Evolutionary conservation across 306 rosid genomes (phyloP), one percentile per base, ranked within the genome.

Genomic region (Cicer yamashitae): DNA sequence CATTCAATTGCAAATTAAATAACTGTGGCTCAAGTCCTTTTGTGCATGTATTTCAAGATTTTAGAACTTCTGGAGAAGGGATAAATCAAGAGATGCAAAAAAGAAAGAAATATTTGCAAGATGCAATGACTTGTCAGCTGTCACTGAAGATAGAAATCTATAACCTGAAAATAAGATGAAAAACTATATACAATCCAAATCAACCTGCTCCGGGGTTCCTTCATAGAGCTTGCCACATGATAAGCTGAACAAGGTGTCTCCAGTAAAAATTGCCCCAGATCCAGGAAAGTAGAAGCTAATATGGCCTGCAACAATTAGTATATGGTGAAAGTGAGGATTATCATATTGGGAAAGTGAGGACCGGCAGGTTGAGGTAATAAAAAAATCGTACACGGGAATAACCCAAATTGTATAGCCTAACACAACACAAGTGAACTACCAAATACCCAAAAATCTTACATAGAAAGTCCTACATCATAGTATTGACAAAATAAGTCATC

Each of bases 171-270:
- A 50, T 15, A 73, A 43, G 45, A 68, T 43, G 74, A 47, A 70
- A 61, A 71, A 51, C 70, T 50, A 52, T 63, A 48, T 46, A 56
- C 14, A 68, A 81, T 81, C 53, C 65, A 81, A 77, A 81, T 70
- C 79, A 72, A 94, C 99, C 94, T 94, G 96, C 77, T 90, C 86
- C 11, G 92, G 93, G 65, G 91, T 92, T 86, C 97, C 97, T 88
- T 94, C 99, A 63, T 89, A 87, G 79, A 94, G 86, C 74, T 90
- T 92, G 85, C 99, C 99, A 75, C 99, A 94, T 9, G 99, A 94
- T 87, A 94, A 84, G 89, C 99, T 94, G 84, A 94, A 94, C 85
- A 94, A 81, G 51, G 99, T 86, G 79, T 94, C 99, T 30, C 99
- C 99, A 1, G 97, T 88, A 75, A 94, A 94, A 65, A 94, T 83